Evolutionary conservation across 257 asterid genomes (phyloP), one percentile per base, ranked within the genome.

Genomic region (Petunia secreta): DNA sequence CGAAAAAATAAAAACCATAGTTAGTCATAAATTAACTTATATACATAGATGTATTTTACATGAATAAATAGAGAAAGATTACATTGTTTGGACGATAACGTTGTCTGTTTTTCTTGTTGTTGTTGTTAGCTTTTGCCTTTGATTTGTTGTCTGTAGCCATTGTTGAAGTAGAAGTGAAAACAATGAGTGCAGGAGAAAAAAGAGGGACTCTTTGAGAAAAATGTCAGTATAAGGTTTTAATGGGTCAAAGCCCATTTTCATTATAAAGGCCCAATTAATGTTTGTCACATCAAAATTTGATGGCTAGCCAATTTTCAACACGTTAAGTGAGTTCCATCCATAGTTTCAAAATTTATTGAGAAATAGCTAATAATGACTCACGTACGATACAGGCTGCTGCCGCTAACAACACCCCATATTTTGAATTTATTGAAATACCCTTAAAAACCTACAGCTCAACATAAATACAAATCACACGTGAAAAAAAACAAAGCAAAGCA

Each of bases 51-150:
- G n/a, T 34, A 14, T 39, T 25, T 6, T 11, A 73, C 16, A 57
- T 2, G 8, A 11, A 55, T 9, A 39, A 0, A 63, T 4, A 25
- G 15, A 9, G 55, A 43, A 78, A 62, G 36, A 4, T 65, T 82
- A 94, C 98, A 84, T 91, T 89, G 81, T 93, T 85, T 3, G 98
- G 95, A 43, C 92, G 95, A 81, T 89, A 94, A 2, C 88, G 84
- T 75, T 90, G 91, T 92, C 88, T 94, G 75, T 92, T 90, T 80
- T 87, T 94, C 87, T 84, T 91, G 90, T 82, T 84, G 43, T 54
- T 88, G 87, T 75, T 69, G 80, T 62, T 34, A 69, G 79, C 82
- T 80, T 43, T 84, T 13, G 82, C 64, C 82, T 85, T 87, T 75
- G 88, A 83, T 83, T 91, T 91, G 87, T 66, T 83, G 76, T 92